Conservation (phyloP, 306 rosid genomes). For the Cucumis hystrix region DNA sequence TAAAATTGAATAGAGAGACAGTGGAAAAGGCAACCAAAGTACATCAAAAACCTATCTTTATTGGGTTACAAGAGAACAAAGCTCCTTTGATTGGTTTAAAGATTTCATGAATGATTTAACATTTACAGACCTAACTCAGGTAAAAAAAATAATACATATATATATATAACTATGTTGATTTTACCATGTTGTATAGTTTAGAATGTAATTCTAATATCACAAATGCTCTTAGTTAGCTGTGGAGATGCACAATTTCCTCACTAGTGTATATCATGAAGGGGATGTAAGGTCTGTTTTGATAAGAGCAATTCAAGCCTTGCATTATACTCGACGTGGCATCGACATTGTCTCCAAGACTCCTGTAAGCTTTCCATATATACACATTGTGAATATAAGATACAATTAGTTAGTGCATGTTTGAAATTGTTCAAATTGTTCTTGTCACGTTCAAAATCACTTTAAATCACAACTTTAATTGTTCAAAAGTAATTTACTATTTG, state of each 20-base stretch:
- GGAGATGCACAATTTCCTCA: constrained; percentile 78
- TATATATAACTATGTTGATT: background rate
- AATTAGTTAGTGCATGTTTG: background rate
- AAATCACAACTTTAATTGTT: no score
- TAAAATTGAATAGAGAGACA: constrained; percentile 30
- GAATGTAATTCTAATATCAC: background rate
- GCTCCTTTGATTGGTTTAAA: constrained; percentile 89
- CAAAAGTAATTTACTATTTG: no score
- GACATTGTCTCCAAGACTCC: constrained; percentile 60
- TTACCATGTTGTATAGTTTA: background rate
- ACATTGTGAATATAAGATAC: constrained; percentile 1
- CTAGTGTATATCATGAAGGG: constrained; percentile 54
- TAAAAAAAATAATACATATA: constrained; percentile 8
- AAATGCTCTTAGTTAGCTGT: constrained; percentile 26
- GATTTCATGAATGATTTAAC: constrained; percentile 57
- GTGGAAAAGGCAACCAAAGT: constrained; percentile 29
- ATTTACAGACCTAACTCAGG: constrained; percentile 43
- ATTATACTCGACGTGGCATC: constrained; percentile 52
- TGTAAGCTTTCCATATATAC: constrained; percentile 27
- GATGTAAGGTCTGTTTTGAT: constrained; percentile 61
- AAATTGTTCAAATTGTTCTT: no score
- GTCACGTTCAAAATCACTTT: no score
- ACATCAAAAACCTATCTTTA: constrained; percentile 63
- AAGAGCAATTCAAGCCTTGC: constrained; percentile 54
- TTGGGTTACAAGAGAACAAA: constrained; percentile 85